Percentiles rank a stretch among this genome's conserved stretches.
These are phyloP conservation scores for Cymodocea nodosa DNA, from an alignment of 116 monocot genomes.

Conservation along the genomic window DNA sequence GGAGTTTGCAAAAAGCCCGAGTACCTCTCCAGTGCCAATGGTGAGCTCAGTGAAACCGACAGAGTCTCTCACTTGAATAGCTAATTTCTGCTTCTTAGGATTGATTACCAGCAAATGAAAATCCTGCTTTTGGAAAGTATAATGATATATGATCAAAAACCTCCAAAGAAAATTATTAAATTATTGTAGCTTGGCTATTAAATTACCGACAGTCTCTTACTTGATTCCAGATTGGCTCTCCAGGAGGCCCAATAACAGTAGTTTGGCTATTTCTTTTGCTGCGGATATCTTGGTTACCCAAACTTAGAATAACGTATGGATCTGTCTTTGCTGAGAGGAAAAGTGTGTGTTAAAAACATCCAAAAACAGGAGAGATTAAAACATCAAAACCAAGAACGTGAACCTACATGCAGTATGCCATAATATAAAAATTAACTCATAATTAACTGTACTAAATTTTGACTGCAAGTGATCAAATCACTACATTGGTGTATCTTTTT, in stretches of 20 bases:
- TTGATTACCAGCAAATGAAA: slow-evolving; percentile 86
- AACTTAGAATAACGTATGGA: slow-evolving; percentile 82
- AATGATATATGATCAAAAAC: not conserved
- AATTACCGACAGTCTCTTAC: slow-evolving; percentile 7
- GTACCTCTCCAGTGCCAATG: slow-evolving; percentile 80
- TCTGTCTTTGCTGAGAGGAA: slow-evolving; percentile 73
- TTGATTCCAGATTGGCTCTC: slow-evolving; percentile 98
- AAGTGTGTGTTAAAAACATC: slow-evolving; percentile 1
- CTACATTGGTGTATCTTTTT: no score
- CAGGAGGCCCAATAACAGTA: slow-evolving; percentile 88
- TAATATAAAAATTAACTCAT: no score
- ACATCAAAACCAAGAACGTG: no score
- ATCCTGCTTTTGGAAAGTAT: slow-evolving; percentile 42
- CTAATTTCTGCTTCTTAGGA: slow-evolving; percentile 29
- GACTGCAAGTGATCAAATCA: no score
- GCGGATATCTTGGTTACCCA: slow-evolving; percentile 75
- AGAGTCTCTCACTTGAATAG: slow-evolving; percentile 58
- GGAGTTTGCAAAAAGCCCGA: not conserved
- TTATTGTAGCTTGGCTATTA: not conserved
- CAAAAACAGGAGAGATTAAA: no score
- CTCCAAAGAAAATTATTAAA: not conserved
- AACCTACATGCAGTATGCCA: no score
- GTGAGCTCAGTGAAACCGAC: slow-evolving; percentile 66
- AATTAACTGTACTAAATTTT: no score
- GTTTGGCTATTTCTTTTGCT: slow-evolving; percentile 97